A percentile compares a stretch with the other conserved stretches of the same genome.
Conservation (phyloP, 2,329 filamentous ascomycete species). For the Magnaporthiopsis rhizophila region DNA sequence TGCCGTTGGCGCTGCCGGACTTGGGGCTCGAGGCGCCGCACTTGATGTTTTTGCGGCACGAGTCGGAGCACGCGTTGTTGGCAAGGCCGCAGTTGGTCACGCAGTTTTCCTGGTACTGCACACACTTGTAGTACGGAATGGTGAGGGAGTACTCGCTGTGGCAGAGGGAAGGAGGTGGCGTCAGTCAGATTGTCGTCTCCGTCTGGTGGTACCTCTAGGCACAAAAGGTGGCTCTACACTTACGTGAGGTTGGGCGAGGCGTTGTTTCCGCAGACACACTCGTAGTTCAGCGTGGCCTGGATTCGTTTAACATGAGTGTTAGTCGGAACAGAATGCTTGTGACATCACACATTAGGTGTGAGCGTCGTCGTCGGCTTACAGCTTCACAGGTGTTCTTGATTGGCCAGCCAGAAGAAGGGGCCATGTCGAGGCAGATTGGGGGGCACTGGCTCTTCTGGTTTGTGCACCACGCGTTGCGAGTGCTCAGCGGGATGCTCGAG, state of each 20-base stretch:
- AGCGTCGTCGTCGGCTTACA: conserved; percentile 31
- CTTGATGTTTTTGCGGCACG: conserved; percentile 58
- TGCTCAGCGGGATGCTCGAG: conserved; percentile 41
- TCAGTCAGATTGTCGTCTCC: neutral
- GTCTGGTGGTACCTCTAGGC: neutral
- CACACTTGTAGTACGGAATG: conserved; percentile 70
- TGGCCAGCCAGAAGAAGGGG: conserved; percentile 35
- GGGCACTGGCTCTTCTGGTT: conserved; percentile 59
- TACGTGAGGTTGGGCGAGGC: conserved; percentile 23
- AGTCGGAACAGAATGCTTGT: neutral
- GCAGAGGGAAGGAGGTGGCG: conserved; percentile 42
- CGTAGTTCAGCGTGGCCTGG: conserved; percentile 47
- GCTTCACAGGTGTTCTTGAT: conserved; percentile 59
- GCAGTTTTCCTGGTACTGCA: conserved; percentile 63
- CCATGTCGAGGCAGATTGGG: conserved; percentile 59
- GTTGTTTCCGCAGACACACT: conserved; percentile 63
- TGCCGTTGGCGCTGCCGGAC: conserved; percentile 39
- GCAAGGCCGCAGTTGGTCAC: conserved; percentile 44
- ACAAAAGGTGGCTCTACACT: neutral
- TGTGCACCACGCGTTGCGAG: conserved; percentile 55
- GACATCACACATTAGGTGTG: neutral
- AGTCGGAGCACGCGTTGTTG: conserved; percentile 49
- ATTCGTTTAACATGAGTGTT: neutral
- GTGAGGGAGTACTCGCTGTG: conserved; percentile 70
- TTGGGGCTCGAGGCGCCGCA: conserved; percentile 64